These are phyloP conservation scores for Nannizzia gypsea DNA, from an alignment of 2,329 filamentous ascomycete species.

Conservation along the genomic window DNA sequence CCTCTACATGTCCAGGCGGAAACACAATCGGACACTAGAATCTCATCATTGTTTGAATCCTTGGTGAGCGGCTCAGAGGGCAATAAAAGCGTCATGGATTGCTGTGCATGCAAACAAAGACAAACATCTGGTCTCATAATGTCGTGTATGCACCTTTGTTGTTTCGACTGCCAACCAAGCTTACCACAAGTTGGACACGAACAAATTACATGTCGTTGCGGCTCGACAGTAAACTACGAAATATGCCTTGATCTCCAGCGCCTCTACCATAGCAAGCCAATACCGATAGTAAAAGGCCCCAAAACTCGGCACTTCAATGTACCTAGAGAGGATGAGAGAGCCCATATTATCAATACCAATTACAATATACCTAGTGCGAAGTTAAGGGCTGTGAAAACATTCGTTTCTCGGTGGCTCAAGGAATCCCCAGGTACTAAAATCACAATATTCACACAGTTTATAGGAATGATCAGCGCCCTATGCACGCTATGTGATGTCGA, in stretches of 20 bases:
- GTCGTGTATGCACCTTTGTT: conserved; percentile 49
- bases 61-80: neutral
- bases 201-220: neutral
- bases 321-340: conserved; percentile 16
- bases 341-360: conserved; percentile 17
- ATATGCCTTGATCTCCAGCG: neutral
- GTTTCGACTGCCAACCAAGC: conserved; percentile 19
- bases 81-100: conserved; percentile 23
- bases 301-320: neutral
- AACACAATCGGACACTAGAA: neutral
- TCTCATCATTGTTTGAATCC: conserved; percentile 1
- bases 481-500: conserved; percentile 39
- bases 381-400: conserved; percentile 24
- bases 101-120: conserved; percentile 32
- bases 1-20: neutral
- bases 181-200: neutral
- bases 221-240: neutral
- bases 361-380: conserved; percentile 34
- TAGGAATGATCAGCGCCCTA: conserved; percentile 43
- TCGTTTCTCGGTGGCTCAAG: conserved; percentile 30
- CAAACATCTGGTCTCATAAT: conserved; percentile 29
- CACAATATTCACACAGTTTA: conserved; percentile 50
- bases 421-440: conserved; percentile 43
- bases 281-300: neutral
- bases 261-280: neutral